A percentile compares a stretch with the other conserved stretches of the same genome.
Evolutionary conservation across 768 basidiomycete genomes (phyloP).

Genomic region (Leccinum disarticulatum): DNA sequence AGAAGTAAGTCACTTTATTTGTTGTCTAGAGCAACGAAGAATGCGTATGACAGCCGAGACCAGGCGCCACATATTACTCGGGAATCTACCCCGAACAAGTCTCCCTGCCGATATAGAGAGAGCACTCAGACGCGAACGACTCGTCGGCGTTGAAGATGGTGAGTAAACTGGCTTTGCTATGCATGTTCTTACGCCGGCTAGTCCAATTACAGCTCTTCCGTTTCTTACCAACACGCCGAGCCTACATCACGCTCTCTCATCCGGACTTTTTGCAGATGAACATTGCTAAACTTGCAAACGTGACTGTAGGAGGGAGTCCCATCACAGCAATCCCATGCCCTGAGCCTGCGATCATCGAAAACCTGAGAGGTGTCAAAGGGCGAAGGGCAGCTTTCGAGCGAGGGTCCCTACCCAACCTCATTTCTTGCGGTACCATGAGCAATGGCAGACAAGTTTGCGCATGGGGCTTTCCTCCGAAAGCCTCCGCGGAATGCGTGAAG

Average conservation of each 20-base stretch:
- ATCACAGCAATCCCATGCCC: conserved; percentile 37
- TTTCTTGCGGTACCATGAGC: conserved; percentile 53
- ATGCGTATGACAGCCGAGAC: conserved; percentile 18
- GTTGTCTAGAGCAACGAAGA: conserved; percentile 2
- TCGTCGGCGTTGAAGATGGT: conserved; percentile 47
- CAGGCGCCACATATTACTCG: conserved; percentile 46
- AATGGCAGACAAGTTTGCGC: conserved; percentile 56
- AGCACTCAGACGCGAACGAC: conserved; percentile 38
- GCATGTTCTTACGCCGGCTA: conserved; percentile 27
- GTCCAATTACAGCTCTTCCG: conserved; percentile 60
- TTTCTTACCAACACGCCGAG: conserved; percentile 59
- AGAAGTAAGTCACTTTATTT: conserved; percentile 14
- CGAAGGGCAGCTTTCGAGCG: conserved; percentile 39
- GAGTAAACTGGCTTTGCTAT: conserved; percentile 2
- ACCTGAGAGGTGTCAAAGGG: conserved; percentile 41
- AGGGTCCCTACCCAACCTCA: conserved; percentile 37
- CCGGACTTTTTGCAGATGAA: conserved; percentile 44
- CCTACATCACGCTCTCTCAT: conserved; percentile 54
- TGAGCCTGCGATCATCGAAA: conserved; percentile 24
- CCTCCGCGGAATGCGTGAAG: conserved; percentile 36
- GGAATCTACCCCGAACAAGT: conserved; percentile 50
- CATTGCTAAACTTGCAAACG: conserved; percentile 41
- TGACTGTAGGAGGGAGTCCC: conserved; percentile 47
- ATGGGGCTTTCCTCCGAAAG: conserved; percentile 58
- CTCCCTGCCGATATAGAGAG: conserved; percentile 57